phyloP scores from a whole-genome alignment of 202 grass and related monocot genomes.

The Saccharum hybrid region DNA sequence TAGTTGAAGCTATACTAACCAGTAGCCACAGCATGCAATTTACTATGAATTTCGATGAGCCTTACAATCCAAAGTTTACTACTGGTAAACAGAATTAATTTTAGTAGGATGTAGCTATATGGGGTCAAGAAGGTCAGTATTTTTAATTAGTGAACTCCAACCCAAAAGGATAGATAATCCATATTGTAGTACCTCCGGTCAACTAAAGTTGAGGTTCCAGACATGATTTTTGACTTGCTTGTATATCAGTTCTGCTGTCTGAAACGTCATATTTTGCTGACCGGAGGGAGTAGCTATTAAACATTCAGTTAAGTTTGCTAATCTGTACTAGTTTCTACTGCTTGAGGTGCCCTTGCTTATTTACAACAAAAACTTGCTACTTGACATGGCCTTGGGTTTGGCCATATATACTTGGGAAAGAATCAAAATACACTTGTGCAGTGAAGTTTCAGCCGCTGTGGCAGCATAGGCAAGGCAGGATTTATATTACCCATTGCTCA shows the following conservation, averaged over 20 bases:
- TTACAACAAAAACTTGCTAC: neutral
- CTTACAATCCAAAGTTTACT: neutral
- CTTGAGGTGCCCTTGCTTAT: constrained; percentile 1
- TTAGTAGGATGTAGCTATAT: neutral
- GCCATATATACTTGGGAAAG: neutral
- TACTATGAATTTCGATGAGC: neutral
- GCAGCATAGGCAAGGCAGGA: neutral
- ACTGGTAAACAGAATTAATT: neutral
- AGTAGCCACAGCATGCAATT: neutral
- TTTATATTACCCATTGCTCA: neutral
- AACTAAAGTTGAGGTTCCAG: neutral
- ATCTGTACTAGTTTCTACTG: neutral
- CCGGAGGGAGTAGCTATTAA: neutral
- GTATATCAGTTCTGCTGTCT: neutral
- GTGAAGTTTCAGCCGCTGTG: neutral
- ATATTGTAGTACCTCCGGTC: neutral
- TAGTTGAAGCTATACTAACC: neutral
- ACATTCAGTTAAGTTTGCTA: neutral
- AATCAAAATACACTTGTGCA: neutral
- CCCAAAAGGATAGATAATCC: neutral
- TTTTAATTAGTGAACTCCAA: neutral
- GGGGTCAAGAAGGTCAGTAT: neutral
- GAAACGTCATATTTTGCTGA: neutral
- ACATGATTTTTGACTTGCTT: no score
- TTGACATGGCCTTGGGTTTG: neutral